phyloP scores from a whole-genome alignment of 1,284 basidiomycete species.

The Cryptococcus sp. region DNA sequence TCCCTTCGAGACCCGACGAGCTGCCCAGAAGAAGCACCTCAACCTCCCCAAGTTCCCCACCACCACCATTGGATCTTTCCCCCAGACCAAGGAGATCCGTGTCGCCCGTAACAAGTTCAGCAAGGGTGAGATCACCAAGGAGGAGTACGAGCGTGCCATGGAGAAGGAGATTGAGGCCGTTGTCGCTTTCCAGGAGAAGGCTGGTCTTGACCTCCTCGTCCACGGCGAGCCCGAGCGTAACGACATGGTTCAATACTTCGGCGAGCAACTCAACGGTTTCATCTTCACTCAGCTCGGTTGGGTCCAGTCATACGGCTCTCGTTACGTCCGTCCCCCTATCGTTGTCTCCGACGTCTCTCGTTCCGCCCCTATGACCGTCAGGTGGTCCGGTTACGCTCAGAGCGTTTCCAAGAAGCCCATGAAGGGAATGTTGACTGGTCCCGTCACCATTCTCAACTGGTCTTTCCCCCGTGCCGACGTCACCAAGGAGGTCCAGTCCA shows the following conservation, averaged over 20 bases:
- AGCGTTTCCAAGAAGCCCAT: conserved; percentile 90
- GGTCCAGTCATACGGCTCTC: conserved; percentile 88
- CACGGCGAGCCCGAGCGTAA: conserved; percentile 99
- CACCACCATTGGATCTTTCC: conserved; percentile 98
- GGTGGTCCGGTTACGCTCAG: conserved; percentile 97
- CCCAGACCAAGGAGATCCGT: conserved; percentile 99
- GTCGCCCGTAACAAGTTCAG: conserved; percentile 89
- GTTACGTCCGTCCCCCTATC: conserved; percentile 98
- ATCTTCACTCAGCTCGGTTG: conserved; percentile 86
- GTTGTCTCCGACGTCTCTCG: conserved; percentile 98
- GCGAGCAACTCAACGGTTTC: conserved; percentile 93
- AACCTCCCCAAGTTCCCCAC: conserved; percentile 96
- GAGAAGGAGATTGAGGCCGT: conserved; percentile 95
- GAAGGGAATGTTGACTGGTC: conserved; percentile 99
- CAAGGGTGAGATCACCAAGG: conserved; percentile 86
- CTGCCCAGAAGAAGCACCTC: conserved; percentile 85
- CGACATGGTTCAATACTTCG: conserved; percentile 99
- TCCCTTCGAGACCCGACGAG: conserved; percentile 83
- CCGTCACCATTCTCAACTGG: conserved; percentile 99
- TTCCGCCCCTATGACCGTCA: conserved; percentile 89
- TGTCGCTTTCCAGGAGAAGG: conserved; percentile 94
- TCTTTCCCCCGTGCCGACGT: conserved; percentile 99
- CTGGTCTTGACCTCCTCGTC: conserved; percentile 95
- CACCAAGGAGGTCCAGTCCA: conserved; percentile 93
- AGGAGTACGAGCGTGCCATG: conserved; percentile 97